phyloP scores from a whole-genome alignment of 2,329 filamentous ascomycete species.

The Arthrobotrys musiformis region DNA sequence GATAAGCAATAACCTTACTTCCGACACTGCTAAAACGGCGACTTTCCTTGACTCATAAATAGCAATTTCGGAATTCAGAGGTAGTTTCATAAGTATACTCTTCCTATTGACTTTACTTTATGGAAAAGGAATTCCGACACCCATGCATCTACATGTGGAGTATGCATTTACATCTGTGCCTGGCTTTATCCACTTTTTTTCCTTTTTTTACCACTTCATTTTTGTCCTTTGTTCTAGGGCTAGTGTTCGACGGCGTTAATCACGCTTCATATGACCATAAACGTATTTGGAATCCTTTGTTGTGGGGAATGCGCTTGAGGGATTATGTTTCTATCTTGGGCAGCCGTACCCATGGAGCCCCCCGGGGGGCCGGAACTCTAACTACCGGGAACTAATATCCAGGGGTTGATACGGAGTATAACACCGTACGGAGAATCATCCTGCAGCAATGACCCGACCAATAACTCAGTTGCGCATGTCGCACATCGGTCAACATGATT shows the following conservation, averaged over 20 bases:
- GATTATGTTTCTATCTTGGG: slow-evolving; percentile 15
- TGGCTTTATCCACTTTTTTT: neutral
- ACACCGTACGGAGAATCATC: neutral
- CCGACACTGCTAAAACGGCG: neutral
- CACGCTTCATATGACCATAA: neutral
- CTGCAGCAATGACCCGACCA: neutral
- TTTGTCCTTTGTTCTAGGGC: too few species aligned
- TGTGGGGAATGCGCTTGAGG: neutral
- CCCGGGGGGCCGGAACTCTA: neutral
- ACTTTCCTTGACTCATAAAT: slow-evolving; percentile 24
- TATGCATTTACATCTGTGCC: neutral
- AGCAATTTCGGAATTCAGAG: slow-evolving; percentile 39
- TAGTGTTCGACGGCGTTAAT: neutral
- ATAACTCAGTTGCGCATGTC: neutral
- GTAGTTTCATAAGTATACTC: neutral
- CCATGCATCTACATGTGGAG: neutral
- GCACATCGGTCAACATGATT: too few species aligned
- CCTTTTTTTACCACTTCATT: too few species aligned
- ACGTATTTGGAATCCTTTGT: slow-evolving; percentile 16
- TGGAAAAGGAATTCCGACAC: neutral
- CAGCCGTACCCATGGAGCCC: neutral
- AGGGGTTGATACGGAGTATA: neutral
- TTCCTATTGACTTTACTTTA: neutral
- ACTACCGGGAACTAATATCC: neutral
- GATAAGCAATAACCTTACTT: slow-evolving; percentile 3